Base-by-base conservation (phyloP, 192 early-diverging fungal species). In the Entomortierella chlamydospora region DNA sequence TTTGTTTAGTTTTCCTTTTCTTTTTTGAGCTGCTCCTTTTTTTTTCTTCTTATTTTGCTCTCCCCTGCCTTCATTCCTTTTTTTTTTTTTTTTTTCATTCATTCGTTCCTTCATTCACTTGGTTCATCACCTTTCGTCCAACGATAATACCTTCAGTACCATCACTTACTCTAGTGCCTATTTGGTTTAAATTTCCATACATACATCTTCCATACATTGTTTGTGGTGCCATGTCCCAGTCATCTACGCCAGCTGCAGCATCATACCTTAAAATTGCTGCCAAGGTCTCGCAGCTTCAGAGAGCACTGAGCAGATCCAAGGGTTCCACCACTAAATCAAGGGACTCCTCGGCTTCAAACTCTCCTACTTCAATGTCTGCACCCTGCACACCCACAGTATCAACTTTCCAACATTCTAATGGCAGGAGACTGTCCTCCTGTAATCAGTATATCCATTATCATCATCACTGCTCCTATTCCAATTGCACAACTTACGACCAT, bases 341-440 rank as follows among this genome's bases (percentile, higher is more conserved):
- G 23, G 64, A 66, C 29, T 45, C 62, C 0, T 53, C 72, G 31
- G 23, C 28, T 25, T 56, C 52, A 29, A 25, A 39, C 43, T 51
- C 61, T 2, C 56, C 20, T 7, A 25, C 71, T 49, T 53, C 42
- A 1, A 18, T 56, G 37, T 59, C 42, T 23, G 39, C 67, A 7
- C 61, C 73, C 12, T 50, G 51, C 28, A 31, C 59, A 4, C 60
- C 65, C 3, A 64, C 67, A 49, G 64, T 34, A 29, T 37, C 73
- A 0, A 64, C 49, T 25, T 78, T 78, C 39, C 73, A 78, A 42
- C 73, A 78, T 43, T 58, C 60, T 5, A 78, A 78, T 28, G 73
- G 73, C 67, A 43, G 67, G 29, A 49, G 55, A 28, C 67, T 78
- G 33, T 69, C 66, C 34, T 69, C 66, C 34, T 67, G 26, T 25